Base-by-base conservation (phyloP, 2,329 filamentous ascomycete genomes). In the Chalaropsis ovoidea region DNA sequence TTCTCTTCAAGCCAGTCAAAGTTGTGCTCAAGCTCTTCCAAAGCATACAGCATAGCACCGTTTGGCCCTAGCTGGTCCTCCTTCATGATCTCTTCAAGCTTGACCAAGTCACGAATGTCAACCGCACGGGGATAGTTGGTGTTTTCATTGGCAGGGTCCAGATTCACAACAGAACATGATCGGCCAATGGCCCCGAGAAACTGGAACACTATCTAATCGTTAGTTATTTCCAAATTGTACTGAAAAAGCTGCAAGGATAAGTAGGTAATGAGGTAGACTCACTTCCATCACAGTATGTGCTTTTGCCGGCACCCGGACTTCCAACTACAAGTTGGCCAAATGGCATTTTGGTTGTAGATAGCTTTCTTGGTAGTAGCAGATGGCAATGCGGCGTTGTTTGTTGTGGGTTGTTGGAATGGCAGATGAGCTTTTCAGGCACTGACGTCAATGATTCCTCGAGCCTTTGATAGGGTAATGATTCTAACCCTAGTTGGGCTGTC, bases 241-340 rank as follows among this genome's bases (percentile, higher is more conserved):
- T n/a, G n/a, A n/a, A n/a, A n/a, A n/a, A n/a, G 13, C 7, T 52
- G 31, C 45, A 19, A 2, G 49, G 22, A 11, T 3, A 11, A 49
- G 7, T 52, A 15, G 63, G 2, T 13, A n/a, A 61, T 60, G 3
- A 31, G 13, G 17, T 5, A 42, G 41, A 72, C 84, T 75, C 75
- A 87, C 85, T 96, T 73, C 94, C 94, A 85, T 97, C 90, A 80
- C 93, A 97, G 75, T 96, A 96, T 7, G 94, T 99, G 69, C 91
- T 96, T 78, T 99, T 99, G 68, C 94, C 94, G 39, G 91, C 86
- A 72, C 94, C 94, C 6, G 94, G 94, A 70, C 92, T 93, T n/a
- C 94, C 94, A 71, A 96, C 86, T 45, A 96, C 86, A 54, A 96
- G 85, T 77, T 95, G 89, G 67, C 80, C 82, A 72, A 85, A 85